Evolutionary conservation across 2,329 filamentous ascomycete species (phyloP).

Genomic region (Epichloe brachyelytri): DNA sequence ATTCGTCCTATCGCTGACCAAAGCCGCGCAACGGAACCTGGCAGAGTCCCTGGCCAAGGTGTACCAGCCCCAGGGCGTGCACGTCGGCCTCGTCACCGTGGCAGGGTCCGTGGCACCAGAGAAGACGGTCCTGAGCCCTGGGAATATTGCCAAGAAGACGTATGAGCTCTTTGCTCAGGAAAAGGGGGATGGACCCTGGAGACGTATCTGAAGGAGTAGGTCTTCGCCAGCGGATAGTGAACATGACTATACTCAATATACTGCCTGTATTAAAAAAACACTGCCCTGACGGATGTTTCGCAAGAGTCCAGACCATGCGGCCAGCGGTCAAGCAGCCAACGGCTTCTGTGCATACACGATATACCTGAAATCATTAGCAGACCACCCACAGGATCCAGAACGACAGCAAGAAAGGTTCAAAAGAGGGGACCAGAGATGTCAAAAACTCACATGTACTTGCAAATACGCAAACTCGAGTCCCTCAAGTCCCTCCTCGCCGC

Average conservation of each 20-base stretch:
- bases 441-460: background rate
- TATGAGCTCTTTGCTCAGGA: slow-evolving; percentile 10
- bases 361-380: background rate
- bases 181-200: background rate
- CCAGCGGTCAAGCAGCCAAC: background rate
- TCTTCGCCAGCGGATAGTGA: background rate
- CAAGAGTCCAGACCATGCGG: no score
- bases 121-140: slow-evolving; percentile 7
- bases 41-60: slow-evolving; percentile 29
- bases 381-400: background rate
- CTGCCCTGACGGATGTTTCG: no score
- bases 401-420: background rate
- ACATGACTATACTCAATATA: no score
- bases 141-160: slow-evolving; percentile 8
- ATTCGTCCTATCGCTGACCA: slow-evolving; percentile 35
- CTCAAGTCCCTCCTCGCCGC: background rate
- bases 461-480: background rate
- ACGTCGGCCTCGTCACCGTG: slow-evolving; percentile 33
- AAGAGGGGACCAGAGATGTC: background rate
- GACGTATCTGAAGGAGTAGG: background rate
- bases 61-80: slow-evolving; percentile 26
- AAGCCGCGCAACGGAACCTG: slow-evolving; percentile 38
- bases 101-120: slow-evolving; percentile 20
- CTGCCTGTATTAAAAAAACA: no score
- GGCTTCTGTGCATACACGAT: slow-evolving; percentile 2